Evolutionary conservation across 2,329 filamentous ascomycete genomes (phyloP).

Genomic region (Diaporthe eres): DNA sequence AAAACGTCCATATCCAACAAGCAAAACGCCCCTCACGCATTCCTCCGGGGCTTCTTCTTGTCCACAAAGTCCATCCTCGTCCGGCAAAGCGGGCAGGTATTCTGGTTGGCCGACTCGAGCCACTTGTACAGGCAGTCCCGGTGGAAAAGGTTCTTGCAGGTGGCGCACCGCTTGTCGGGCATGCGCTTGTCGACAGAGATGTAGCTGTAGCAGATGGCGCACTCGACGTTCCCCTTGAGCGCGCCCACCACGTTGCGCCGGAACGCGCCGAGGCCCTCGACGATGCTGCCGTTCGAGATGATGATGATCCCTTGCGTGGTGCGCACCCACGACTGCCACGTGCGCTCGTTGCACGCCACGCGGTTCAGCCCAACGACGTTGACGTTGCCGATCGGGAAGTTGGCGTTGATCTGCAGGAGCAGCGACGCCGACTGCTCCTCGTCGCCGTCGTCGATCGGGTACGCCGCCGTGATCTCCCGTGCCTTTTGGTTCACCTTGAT

Average conservation of each 20-base stretch:
- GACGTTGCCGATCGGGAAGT: conserved; percentile 86
- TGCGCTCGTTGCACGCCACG: conserved; percentile 89
- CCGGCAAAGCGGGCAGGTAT: conserved; percentile 91
- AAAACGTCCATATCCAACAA: not conserved
- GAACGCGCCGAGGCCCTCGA: conserved; percentile 89
- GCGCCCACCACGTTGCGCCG: conserved; percentile 88
- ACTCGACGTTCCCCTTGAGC: conserved; percentile 93
- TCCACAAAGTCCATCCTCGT: conserved; percentile 80
- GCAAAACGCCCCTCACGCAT: not conserved
- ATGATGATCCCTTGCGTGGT: conserved; percentile 93
- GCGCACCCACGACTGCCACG: conserved; percentile 93
- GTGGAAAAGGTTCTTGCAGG: conserved; percentile 96
- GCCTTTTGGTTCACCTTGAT: conserved; percentile 81
- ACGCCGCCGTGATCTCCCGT: conserved; percentile 85
- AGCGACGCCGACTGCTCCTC: conserved; percentile 90
- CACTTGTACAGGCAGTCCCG: conserved; percentile 92
- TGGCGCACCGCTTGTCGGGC: conserved; percentile 91
- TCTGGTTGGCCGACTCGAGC: conserved; percentile 95
- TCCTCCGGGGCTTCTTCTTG: conserved; percentile 40
- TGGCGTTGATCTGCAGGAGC: conserved; percentile 82
- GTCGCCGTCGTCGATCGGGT: conserved; percentile 69
- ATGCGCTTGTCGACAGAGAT: conserved; percentile 90
- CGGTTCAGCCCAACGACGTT: conserved; percentile 83
- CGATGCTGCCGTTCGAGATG: conserved; percentile 90
- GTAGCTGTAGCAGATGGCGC: conserved; percentile 96